Conservation (phyloP, 345 rosid genomes). For the Populus deltoides region DNA sequence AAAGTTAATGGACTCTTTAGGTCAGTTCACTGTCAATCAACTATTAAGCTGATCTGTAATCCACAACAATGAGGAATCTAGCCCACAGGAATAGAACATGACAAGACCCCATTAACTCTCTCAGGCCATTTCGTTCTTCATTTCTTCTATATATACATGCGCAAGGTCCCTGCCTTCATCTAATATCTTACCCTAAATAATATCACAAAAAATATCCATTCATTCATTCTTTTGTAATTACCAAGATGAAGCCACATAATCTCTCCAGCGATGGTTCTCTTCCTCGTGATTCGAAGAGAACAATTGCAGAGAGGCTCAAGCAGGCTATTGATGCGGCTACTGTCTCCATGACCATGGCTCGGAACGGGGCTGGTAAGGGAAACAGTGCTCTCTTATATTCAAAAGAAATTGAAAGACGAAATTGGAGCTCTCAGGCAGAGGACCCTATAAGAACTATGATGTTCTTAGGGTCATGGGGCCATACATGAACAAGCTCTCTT, state of each 20-base stretch:
- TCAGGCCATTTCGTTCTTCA: not conserved
- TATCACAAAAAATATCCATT: too few relatives aligned
- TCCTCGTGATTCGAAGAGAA: conserved; percentile 32
- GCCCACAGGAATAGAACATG: not conserved
- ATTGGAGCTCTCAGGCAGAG: conserved; percentile 22
- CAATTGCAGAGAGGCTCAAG: conserved; percentile 41
- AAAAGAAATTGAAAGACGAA: conserved; percentile 37
- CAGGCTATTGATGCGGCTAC: conserved; percentile 32
- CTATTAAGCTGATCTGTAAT: conserved; percentile 21
- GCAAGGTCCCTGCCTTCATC: not conserved
- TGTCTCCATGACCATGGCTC: conserved; percentile 5
- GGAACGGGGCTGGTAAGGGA: conserved; percentile 6
- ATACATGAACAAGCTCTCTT: conserved; percentile 25
- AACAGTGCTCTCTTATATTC: not conserved
- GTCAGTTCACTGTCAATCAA: not conserved
- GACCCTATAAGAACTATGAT: conserved; percentile 64
- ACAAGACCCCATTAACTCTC: conserved; percentile 10
- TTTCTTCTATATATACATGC: not conserved
- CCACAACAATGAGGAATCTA: conserved; percentile 17
- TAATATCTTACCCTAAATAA: not conserved
- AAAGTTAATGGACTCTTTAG: not conserved
- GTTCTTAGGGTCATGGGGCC: conserved; percentile 63
- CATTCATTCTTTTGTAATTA: not conserved
- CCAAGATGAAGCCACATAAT: conserved; percentile 38
- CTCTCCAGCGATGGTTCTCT: conserved; percentile 31